Percentiles rank a stretch among this genome's conserved stretches.
Conservation (phyloP, 2,329 filamentous ascomycete genomes). For the Laburnicola sp. region DNA sequence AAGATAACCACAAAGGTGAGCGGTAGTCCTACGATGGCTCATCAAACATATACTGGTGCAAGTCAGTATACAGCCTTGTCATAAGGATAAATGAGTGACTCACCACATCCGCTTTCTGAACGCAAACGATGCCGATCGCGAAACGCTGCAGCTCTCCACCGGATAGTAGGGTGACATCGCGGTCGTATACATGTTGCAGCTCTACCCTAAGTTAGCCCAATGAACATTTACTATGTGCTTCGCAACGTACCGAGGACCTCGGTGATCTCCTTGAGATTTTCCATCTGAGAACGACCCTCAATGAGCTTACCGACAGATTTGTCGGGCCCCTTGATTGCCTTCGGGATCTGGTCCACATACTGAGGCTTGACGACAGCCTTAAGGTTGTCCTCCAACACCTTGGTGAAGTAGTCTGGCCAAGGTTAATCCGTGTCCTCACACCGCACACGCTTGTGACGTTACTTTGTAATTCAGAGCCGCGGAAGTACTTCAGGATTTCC, state of each 20-base stretch:
- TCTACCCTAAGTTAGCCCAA: constrained; percentile 53
- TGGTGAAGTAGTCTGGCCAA: constrained; percentile 88
- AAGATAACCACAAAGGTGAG: background rate
- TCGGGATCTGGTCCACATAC: constrained; percentile 97
- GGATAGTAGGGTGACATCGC: constrained; percentile 86
- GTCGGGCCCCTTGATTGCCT: constrained; percentile 79
- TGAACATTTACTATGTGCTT: background rate
- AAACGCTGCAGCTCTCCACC: constrained; percentile 99
- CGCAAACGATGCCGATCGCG: constrained; percentile 92
- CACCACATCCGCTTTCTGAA: constrained; percentile 79
- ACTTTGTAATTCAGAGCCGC: constrained; percentile 97
- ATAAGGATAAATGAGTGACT: constrained; percentile 2
- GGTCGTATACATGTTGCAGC: constrained; percentile 84
- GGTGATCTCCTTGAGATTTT: constrained; percentile 79
- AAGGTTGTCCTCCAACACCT: constrained; percentile 92
- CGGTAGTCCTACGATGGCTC: constrained; percentile 70
- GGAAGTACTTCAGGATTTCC: constrained; percentile 97
- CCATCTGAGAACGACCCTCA: constrained; percentile 72
- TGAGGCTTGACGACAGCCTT: constrained; percentile 99
- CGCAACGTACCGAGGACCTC: constrained; percentile 68
- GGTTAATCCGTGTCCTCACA: constrained; percentile 23
- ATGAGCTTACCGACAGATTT: constrained; percentile 81
- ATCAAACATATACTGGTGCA: constrained; percentile 91
- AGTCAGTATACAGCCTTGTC: constrained; percentile 15
- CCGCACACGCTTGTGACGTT: constrained; percentile 42